Base-by-base conservation (phyloP, 2,329 filamentous ascomycete genomes). In the Lachnellula willkommii region DNA sequence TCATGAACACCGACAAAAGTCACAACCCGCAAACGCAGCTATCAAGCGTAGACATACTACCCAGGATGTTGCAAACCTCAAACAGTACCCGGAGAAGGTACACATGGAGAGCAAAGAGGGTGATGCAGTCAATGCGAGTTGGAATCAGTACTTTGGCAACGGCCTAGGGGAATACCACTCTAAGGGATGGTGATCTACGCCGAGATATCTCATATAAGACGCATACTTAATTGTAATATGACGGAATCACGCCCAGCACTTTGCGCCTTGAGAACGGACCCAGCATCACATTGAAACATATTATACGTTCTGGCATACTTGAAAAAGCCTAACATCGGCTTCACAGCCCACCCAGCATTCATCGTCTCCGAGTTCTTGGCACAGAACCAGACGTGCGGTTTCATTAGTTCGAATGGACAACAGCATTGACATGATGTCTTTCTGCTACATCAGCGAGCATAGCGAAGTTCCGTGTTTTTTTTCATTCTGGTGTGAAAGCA, bases 1-100 rank as follows among this genome's bases (percentile, higher is more conserved):
- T 15, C 95, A 90, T 89, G 94, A 99, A 72, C 87, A 94, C 52
- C 90, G 95, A 69, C 93, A 97, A 69, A 95, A 94, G 80, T 90
- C 90, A 57, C 88, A 89, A 36, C 93, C 90, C 7, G 89, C 87
- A 66, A 92, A 93, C 61, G 90, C 92, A 1, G 89, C 93, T 53
- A 79, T 96, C 56, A 95, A 96, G 78, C 84, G 93, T 60, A 81
- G 90, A 57, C 91, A 96, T 70, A 96, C 92, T 7, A 89, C 93
- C 2, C 89, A 93, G 63, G 92, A 96, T 69, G 85, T 96, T 60
- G 88, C 89, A 59, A 95, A 95, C 71, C 79, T 97, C 45, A 88
- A 87, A 74, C 84, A 94, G 71, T 90, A 88, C 67, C 89, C 90
- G 5, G 85, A 89, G 63, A 80, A 79, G 67, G 73, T 77, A 2